phyloP scores from a whole-genome alignment of 495 filamentous ascomycete genomes.

The Annulohypoxylon moriforme region DNA sequence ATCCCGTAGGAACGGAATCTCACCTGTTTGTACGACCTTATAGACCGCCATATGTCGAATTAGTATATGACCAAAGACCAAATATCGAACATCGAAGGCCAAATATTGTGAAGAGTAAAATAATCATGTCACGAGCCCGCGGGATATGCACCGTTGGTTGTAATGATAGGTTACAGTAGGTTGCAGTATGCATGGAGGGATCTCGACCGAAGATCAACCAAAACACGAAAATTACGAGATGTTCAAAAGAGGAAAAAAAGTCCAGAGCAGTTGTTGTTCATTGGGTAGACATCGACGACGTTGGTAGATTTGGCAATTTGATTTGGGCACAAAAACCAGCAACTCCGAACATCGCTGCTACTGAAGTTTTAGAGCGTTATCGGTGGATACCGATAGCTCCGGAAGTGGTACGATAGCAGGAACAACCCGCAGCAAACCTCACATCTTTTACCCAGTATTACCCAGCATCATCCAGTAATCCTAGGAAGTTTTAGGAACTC shows the following conservation, averaged over 20 bases:
- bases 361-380: conserved; percentile 14
- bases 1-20: conserved; percentile 16
- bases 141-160: conserved; percentile 27
- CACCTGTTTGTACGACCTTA: conserved; percentile 8
- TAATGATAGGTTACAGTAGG: neutral
- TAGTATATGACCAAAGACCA: neutral
- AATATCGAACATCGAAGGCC: neutral
- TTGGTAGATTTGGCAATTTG: conserved; percentile 21
- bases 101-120: neutral
- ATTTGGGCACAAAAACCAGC: conserved; percentile 29
- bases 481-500: neutral
- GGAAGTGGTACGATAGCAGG: conserved; percentile 39
- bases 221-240: neutral
- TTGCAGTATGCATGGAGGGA: conserved; percentile 33
- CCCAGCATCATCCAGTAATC: neutral
- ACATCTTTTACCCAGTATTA: conserved; percentile 1
- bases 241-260: neutral
- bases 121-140: conserved; percentile 23
- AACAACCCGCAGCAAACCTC: neutral
- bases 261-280: neutral
- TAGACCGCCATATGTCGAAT: neutral
- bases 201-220: conserved; percentile 31
- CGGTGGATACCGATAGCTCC: conserved; percentile 37
- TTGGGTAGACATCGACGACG: neutral
- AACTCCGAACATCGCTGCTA: conserved; percentile 38